Conservation (phyloP, 2,329 filamentous ascomycete genomes). For the Epichloe scottii region DNA sequence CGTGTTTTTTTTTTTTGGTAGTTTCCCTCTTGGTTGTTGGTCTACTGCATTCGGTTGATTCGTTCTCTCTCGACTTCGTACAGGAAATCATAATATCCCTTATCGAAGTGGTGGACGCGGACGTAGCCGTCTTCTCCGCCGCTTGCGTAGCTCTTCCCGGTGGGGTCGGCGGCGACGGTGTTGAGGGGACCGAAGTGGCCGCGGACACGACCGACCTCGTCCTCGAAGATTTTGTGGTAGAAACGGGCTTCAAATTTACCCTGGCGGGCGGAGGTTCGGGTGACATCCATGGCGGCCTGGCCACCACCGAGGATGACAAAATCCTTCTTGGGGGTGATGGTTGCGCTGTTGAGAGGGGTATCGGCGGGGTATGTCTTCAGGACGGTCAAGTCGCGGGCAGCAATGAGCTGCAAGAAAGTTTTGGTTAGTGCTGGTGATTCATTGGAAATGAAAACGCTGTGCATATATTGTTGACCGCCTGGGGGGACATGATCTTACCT, state of each 20-base stretch:
- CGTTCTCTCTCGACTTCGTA: constrained; percentile 95
- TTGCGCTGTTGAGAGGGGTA: constrained; percentile 90
- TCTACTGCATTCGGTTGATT: constrained; percentile 31
- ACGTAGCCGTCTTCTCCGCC: constrained; percentile 98
- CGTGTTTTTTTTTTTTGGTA: neutral
- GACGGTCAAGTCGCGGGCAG: constrained; percentile 73
- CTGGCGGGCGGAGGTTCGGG: constrained; percentile 82
- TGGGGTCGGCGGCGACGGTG: constrained; percentile 87
- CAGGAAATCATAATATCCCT: constrained; percentile 95
- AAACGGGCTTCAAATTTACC: constrained; percentile 99
- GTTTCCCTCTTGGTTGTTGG: neutral
- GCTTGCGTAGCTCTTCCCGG: constrained; percentile 83
- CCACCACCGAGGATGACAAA: constrained; percentile 97
- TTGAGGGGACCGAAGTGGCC: constrained; percentile 96
- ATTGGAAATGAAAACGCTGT: no score
- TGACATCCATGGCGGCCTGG: constrained; percentile 98
- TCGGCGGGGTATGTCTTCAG: constrained; percentile 89
- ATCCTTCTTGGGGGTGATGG: constrained; percentile 90
- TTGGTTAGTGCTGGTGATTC: no score
- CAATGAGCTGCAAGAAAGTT: constrained; percentile 48
- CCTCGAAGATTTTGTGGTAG: constrained; percentile 99
- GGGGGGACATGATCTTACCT: constrained; percentile 37
- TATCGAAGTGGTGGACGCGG: constrained; percentile 96
- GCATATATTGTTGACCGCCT: no score
- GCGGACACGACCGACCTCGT: constrained; percentile 93